phyloP scores from a whole-genome alignment of 1,284 basidiomycete species.

The Pseudozyma flocculosa region DNA sequence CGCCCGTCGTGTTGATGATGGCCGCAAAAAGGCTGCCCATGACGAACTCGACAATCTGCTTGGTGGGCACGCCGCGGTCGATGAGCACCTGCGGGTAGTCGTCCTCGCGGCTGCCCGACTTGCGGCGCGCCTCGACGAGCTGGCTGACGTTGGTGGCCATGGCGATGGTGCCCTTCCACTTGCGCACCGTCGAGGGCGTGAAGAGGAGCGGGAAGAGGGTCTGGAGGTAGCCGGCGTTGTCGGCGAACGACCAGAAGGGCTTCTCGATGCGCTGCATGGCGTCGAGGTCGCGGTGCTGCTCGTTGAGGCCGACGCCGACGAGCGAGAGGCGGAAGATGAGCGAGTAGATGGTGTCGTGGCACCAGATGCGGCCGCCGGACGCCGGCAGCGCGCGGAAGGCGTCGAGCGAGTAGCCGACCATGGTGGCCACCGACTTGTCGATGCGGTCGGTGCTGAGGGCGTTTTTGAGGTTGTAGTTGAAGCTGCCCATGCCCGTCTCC shows the following conservation, averaged over 20 bases:
- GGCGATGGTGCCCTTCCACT: conserved; percentile 32
- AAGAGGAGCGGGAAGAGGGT: conserved; percentile 25
- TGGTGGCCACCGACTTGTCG: conserved; percentile 14
- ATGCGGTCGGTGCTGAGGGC: conserved; percentile 12
- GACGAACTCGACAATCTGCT: conserved; percentile 27
- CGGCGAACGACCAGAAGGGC: conserved; percentile 35
- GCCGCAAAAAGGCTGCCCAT: conserved; percentile 38
- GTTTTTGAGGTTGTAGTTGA: conserved; percentile 22
- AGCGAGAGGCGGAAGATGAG: conserved; percentile 39
- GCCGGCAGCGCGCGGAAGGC: conserved; percentile 11
- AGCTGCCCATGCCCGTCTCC: conserved; percentile 15
- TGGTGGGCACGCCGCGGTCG: conserved; percentile 13
- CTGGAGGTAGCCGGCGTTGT: conserved; percentile 30
- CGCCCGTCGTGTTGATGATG: conserved; percentile 42
- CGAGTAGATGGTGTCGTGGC: conserved; percentile 33
- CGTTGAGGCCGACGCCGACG: conserved; percentile 20
- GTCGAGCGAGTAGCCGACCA: conserved; percentile 14
- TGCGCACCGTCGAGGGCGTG: conserved; percentile 13
- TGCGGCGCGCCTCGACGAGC: conserved; percentile 20
- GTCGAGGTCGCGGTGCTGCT: conserved; percentile 20
- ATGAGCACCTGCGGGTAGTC: conserved; percentile 37
- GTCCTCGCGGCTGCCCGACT: conserved; percentile 23
- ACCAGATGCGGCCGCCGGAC: conserved; percentile 13
- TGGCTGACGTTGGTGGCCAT: conserved; percentile 25
- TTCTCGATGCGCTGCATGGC: conserved; percentile 18